These are phyloP conservation scores for Berkeleyomyces basicola DNA, from an alignment of 2,329 filamentous ascomycete species.

Conservation along the genomic window DNA sequence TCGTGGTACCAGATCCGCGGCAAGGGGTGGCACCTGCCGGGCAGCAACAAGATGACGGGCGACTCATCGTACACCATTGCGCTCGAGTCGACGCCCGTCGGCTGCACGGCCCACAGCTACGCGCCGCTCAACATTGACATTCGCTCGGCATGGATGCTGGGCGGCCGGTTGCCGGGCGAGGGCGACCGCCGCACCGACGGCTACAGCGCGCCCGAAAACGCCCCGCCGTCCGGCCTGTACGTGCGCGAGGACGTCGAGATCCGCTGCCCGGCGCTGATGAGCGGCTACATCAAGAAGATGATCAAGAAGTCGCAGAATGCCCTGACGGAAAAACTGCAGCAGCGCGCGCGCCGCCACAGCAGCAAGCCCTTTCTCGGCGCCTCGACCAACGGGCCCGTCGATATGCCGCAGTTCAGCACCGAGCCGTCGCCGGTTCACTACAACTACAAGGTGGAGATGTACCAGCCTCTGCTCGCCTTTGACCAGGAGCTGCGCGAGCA, in stretches of 20 bases:
- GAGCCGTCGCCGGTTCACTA: neutral
- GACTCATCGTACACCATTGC: constrained; percentile 65
- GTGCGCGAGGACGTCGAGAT: constrained; percentile 73
- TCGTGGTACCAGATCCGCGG: constrained; percentile 70
- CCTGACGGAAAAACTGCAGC: constrained; percentile 31
- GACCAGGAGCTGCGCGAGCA: neutral
- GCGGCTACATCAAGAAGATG: constrained; percentile 65
- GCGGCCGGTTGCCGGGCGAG: constrained; percentile 56
- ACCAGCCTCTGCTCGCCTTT: constrained; percentile 3
- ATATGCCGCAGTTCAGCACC: neutral
- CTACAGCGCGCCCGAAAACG: constrained; percentile 32
- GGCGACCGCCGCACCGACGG: constrained; percentile 47
- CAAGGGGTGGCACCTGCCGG: constrained; percentile 57
- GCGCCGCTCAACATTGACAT: constrained; percentile 71
- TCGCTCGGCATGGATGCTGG: constrained; percentile 59
- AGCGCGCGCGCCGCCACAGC: neutral
- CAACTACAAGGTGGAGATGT: constrained; percentile 5
- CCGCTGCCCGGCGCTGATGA: constrained; percentile 61
- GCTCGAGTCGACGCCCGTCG: constrained; percentile 57
- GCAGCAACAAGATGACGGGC: constrained; percentile 29
- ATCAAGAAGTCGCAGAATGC: constrained; percentile 57
- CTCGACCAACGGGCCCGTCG: neutral
- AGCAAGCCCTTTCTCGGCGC: neutral
- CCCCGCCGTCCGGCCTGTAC: constrained; percentile 53
- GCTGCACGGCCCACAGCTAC: constrained; percentile 69